A percentile compares a stretch with the other conserved stretches of the same genome.
These are phyloP conservation scores for Zalaria sp. DNA, from an alignment of 2,329 filamentous ascomycete species.

Conservation along the genomic window DNA sequence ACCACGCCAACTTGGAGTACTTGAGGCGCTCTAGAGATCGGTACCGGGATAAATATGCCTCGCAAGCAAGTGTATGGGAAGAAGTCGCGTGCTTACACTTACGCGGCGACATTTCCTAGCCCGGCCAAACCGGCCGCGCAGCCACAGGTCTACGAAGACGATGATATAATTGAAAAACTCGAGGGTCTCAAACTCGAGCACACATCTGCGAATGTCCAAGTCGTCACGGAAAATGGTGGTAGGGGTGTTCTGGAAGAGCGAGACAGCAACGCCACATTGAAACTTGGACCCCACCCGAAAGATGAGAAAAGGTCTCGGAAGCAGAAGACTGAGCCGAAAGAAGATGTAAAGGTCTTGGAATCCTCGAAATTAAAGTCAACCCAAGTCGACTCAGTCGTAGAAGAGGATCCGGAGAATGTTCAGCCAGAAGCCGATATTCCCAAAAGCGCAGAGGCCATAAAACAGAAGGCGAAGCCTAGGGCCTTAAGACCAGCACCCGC, in stretches of 20 bases:
- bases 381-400: no score
- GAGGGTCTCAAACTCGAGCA: slow-evolving; percentile 7
- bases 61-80: slow-evolving; percentile 25
- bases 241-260: neutral
- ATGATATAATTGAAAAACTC: slow-evolving; percentile 14
- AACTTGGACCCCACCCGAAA: neutral
- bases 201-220: neutral
- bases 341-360: no score
- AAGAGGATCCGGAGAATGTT: no score
- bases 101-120: slow-evolving; percentile 12
- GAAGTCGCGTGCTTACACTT: slow-evolving; percentile 16
- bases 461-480: no score
- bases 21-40: no score
- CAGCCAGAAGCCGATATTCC: no score
- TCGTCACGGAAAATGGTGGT: neutral
- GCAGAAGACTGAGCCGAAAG: neutral
- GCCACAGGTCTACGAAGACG: slow-evolving; percentile 8
- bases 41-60: slow-evolving; percentile 14
- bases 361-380: no score
- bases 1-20: no score
- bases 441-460: no score
- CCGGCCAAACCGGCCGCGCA: slow-evolving; percentile 8
- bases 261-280: neutral
- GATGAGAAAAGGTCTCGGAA: neutral
- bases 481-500: neutral